Conservation (phyloP, 2,329 filamentous ascomycete species). For the Didymella exigua region DNA sequence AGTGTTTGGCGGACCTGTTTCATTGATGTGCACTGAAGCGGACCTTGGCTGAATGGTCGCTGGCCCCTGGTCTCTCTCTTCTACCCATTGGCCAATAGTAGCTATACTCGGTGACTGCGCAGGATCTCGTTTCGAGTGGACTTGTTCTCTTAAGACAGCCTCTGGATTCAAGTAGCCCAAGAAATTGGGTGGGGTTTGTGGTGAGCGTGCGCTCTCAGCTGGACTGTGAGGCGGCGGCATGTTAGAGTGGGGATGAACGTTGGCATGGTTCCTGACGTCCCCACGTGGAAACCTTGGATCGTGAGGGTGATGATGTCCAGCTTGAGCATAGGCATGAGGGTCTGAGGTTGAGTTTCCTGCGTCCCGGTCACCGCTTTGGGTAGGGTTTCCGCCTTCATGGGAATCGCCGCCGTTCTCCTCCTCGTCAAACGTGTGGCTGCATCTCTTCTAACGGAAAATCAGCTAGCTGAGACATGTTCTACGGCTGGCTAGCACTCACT, state of each 20-base stretch:
- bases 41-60: constrained; percentile 31
- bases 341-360: constrained; percentile 40
- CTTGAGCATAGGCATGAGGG: constrained; percentile 29
- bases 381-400: constrained; percentile 43
- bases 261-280: constrained; percentile 30
- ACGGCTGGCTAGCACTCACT: constrained; percentile 32
- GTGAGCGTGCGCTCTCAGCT: constrained; percentile 34
- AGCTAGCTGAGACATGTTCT: constrained; percentile 3
- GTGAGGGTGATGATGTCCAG: constrained; percentile 32
- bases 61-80: constrained; percentile 36
- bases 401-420: constrained; percentile 43
- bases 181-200: constrained; percentile 49
- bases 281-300: constrained; percentile 35
- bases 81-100: constrained; percentile 46
- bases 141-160: constrained; percentile 53
- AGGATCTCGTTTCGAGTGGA: constrained; percentile 43
- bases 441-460: constrained; percentile 44
- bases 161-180: constrained; percentile 56
- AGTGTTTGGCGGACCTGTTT: constrained; percentile 39
- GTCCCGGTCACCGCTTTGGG: constrained; percentile 46
- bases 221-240: constrained; percentile 45
- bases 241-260: constrained; percentile 28
- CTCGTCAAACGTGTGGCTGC: constrained; percentile 50
- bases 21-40: constrained; percentile 32
- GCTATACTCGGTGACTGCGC: constrained; percentile 37